Evolutionary conservation across 139 green algal genomes (phyloP).

Genomic region (Marvania coccoides): DNA sequence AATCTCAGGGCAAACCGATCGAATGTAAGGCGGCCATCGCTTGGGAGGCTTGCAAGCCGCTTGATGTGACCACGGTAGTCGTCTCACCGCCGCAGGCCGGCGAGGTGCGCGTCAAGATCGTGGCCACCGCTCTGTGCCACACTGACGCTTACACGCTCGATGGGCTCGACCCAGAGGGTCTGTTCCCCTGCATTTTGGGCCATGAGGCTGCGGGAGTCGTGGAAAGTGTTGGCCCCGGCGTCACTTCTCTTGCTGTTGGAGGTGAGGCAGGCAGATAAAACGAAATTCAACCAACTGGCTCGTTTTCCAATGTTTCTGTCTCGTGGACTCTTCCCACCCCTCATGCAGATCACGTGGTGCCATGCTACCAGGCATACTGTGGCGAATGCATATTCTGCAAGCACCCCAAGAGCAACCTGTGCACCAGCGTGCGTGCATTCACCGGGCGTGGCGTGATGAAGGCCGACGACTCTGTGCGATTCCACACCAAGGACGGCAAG

Average conservation of each 20-base stretch:
- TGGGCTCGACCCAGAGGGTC: conserved; percentile 65
- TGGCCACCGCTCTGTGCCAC: conserved; percentile 90
- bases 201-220: conserved; percentile 96
- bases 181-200: conserved; percentile 95
- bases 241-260: conserved; percentile 39
- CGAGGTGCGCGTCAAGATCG: conserved; percentile 87
- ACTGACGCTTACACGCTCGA: conserved; percentile 91
- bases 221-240: conserved; percentile 82
- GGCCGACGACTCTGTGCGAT: conserved; percentile 69
- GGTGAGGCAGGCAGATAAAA: too few species aligned
- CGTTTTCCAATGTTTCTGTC: too few species aligned
- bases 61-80: conserved; percentile 75
- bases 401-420: conserved; percentile 47
- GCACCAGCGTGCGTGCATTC: conserved; percentile 57
- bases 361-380: conserved; percentile 67
- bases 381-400: conserved; percentile 95
- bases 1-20: conserved; percentile 57
- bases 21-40: conserved; percentile 89
- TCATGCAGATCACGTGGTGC: conserved; percentile 24
- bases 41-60: conserved; percentile 74
- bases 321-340: conserved; percentile 91
- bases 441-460: conserved; percentile 93
- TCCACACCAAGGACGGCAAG: conserved; percentile 74
- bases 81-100: conserved; percentile 78
- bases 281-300: too few species aligned